Evolutionary conservation across 805 yeast genomes (phyloP), one percentile per base, ranked within the genome.

Genomic region (Metschnikowia shivogae): DNA sequence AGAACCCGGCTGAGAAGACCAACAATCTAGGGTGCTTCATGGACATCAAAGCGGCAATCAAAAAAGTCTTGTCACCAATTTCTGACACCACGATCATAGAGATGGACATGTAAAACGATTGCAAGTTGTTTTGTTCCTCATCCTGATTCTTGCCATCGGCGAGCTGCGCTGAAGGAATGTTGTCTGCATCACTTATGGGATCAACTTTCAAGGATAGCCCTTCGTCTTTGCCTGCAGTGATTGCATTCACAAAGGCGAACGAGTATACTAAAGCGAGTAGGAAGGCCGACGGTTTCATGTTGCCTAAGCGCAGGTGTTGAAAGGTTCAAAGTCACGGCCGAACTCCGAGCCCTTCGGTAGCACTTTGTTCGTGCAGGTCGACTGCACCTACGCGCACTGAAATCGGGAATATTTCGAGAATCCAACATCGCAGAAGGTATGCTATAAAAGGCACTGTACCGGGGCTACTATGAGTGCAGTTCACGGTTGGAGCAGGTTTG

Each of bases 41-140:
- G 27, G 98, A 96, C 97, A 93, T 90, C 53, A 93, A 74, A 1
- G 97, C 98, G 30, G 99, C 97, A 57, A 93, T 89, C 53, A 93
- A 76, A 62, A 93, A 93, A 0, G 99, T 93, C 70, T 93, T 93
- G 65, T 93, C 99, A 48, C 99, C 99, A 47, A 93, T 84, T 65
- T 93, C 99, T 26, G 96, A 86, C n/a, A 89, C 86, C 28, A 87
- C 69, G 59, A 93, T 93, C 99, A 93, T 93, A 12, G 92, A 79
- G 29, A 83, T 70, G 1, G 98, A 80, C 83, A 92, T 80, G 47
- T 86, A 56, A 55, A 93, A 84, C 3, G 95, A 77, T 38, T 47
- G 53, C 17, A 48, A 39, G 42, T 51, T 40, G 30, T 24, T 34
- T 19, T 39, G 38, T 13, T 41, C 44, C 24, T 36, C 46, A 6